Evolutionary conservation across 495 filamentous ascomycete genomes (phyloP).

Genomic region (Mytilinidion resinicola): DNA sequence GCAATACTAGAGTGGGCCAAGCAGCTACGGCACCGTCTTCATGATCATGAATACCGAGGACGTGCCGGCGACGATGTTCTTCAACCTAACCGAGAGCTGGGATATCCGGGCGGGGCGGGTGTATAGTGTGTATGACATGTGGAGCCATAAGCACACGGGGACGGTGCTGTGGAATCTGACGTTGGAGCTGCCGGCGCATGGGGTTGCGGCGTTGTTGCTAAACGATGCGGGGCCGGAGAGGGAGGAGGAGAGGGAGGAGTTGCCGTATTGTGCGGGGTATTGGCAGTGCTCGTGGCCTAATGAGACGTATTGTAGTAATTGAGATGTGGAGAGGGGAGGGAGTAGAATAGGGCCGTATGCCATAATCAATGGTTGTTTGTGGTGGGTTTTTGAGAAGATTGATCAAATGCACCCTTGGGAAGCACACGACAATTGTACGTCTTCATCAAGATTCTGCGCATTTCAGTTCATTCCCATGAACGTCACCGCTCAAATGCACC

Average conservation of each 20-base stretch:
- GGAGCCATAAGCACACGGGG: conserved; percentile 16
- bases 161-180: conserved; percentile 19
- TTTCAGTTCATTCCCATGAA: no score
- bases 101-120: conserved; percentile 19
- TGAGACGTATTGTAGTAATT: conserved; percentile 6
- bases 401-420: no score
- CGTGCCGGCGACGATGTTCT: conserved; percentile 12
- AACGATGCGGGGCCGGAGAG: conserved; percentile 26
- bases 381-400: no score
- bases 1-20: conserved; percentile 25
- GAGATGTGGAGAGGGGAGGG: not conserved
- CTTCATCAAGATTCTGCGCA: no score
- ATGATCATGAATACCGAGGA: conserved; percentile 25
- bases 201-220: conserved; percentile 21
- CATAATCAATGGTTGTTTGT: no score
- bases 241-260: not conserved
- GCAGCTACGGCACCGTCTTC: conserved; percentile 24
- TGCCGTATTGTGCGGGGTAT: conserved; percentile 8
- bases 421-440: no score
- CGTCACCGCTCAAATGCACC: conserved; percentile 23
- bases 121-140: conserved; percentile 28
- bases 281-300: conserved; percentile 7
- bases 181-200: conserved; percentile 19
- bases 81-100: conserved; percentile 27
- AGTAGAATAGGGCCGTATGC: no score